These are phyloP conservation scores for Candida coquimbonensis DNA, from an alignment of 805 yeast species.

Conservation along the genomic window DNA sequence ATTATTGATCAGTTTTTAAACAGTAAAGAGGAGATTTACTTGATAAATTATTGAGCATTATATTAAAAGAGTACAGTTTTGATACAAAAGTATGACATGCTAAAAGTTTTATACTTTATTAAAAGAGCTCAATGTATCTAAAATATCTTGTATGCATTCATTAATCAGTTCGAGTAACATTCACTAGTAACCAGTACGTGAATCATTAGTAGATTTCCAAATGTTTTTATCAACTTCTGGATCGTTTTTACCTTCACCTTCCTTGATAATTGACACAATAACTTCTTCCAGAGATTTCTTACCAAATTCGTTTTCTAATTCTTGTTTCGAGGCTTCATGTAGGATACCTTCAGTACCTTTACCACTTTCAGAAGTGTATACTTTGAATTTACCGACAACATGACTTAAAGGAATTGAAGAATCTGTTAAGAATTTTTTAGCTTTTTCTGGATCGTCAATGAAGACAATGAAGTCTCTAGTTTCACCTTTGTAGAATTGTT, in stretches of 20 bases:
- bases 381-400: constrained; percentile 55
- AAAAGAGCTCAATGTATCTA: too few species aligned
- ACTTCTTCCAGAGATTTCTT: constrained; percentile 42
- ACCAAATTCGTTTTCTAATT: constrained; percentile 65
- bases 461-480: constrained; percentile 60
- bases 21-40: too few species aligned
- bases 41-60: too few species aligned
- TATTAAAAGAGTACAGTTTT: too few species aligned
- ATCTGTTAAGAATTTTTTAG: constrained; percentile 41
- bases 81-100: too few species aligned
- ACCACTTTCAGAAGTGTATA: constrained; percentile 55
- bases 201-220: constrained; percentile 40
- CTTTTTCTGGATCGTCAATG: constrained; percentile 45
- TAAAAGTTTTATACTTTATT: too few species aligned
- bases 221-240: constrained; percentile 23
- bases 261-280: constrained; percentile 48
- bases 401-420: constrained; percentile 50
- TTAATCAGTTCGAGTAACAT: not conserved
- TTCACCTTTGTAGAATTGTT: constrained; percentile 59
- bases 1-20: too few species aligned
- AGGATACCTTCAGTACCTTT: constrained; percentile 65
- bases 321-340: constrained; percentile 63
- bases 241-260: constrained; percentile 48
- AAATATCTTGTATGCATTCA: not conserved
- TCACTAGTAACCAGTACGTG: constrained; percentile 10